Evolutionary conservation across 306 rosid genomes (phyloP).

Genomic region (Vachellia pachyceras): DNA sequence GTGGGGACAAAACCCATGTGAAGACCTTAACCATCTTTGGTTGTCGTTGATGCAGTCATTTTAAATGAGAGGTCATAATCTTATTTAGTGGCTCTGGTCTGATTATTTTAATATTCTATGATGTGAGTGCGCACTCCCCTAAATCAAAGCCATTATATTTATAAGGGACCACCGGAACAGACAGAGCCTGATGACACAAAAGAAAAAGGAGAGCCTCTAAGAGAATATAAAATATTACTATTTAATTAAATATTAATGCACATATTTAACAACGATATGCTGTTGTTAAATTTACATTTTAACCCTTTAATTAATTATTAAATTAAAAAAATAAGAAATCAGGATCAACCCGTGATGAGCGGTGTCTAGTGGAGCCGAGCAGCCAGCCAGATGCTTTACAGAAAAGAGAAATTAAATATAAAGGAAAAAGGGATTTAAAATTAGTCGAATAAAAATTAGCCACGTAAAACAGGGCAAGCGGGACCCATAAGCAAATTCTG

Average conservation of each 20-base stretch:
- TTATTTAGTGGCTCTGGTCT: not conserved
- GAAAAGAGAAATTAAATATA: not conserved
- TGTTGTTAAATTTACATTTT: too few relatives aligned
- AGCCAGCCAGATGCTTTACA: not conserved
- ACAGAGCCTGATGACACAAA: not conserved
- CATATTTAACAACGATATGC: too few relatives aligned
- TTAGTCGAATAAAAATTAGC: not conserved
- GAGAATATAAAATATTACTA: not conserved
- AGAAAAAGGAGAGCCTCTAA: too few relatives aligned
- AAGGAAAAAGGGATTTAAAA: not conserved
- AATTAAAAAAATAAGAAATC: not conserved
- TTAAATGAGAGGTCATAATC: not conserved
- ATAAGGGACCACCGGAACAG: not conserved
- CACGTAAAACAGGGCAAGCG: slow-evolving; percentile 21
- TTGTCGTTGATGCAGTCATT: not conserved
- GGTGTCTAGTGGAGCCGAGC: not conserved
- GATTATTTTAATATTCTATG: not conserved
- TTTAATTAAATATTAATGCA: not conserved
- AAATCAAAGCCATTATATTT: not conserved
- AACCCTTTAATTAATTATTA: too few relatives aligned
- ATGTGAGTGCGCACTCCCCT: not conserved
- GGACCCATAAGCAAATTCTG: slow-evolving; percentile 16
- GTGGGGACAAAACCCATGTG: slow-evolving; percentile 8
- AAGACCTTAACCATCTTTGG: too few relatives aligned
- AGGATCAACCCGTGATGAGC: slow-evolving; percentile 25